These are phyloP conservation scores for Aspergillus funiculosus DNA, from an alignment of 495 filamentous ascomycete species.

Conservation along the genomic window DNA sequence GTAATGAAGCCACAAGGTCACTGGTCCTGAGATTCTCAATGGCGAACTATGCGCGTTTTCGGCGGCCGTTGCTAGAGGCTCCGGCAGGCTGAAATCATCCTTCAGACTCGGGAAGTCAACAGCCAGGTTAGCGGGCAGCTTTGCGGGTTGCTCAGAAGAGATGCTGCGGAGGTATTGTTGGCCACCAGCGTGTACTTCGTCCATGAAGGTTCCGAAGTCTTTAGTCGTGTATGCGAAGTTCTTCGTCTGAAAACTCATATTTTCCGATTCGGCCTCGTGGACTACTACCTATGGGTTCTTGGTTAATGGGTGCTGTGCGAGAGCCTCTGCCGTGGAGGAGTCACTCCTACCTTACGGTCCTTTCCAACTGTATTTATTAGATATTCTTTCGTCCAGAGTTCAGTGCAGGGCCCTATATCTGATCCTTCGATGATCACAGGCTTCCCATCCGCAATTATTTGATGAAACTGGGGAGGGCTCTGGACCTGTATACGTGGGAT, in stretches of 20 bases:
- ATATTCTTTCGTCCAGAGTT: slow-evolving; percentile 64
- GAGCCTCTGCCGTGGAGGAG: background rate
- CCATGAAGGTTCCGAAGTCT: slow-evolving; percentile 61
- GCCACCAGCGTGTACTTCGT: slow-evolving; percentile 54
- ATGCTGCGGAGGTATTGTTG: slow-evolving; percentile 72
- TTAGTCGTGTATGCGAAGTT: slow-evolving; percentile 75
- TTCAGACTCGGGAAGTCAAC: slow-evolving; percentile 66
- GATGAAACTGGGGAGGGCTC: slow-evolving; percentile 50
- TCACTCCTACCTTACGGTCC: slow-evolving; percentile 53
- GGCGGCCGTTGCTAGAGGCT: slow-evolving; percentile 51
- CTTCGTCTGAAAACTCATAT: slow-evolving; percentile 75
- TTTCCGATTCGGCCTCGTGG: slow-evolving; percentile 56
- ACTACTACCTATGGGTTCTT: slow-evolving; percentile 54
- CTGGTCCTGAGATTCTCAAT: slow-evolving; percentile 71
- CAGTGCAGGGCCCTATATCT: slow-evolving; percentile 60
- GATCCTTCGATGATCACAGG: slow-evolving; percentile 62
- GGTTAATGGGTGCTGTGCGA: slow-evolving; percentile 8
- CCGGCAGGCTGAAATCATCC: slow-evolving; percentile 64
- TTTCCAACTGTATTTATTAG: slow-evolving; percentile 58
- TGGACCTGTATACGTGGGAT: slow-evolving; percentile 49
- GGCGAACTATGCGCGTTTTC: slow-evolving; percentile 72
- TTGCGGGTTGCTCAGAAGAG: slow-evolving; percentile 59
- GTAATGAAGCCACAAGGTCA: slow-evolving; percentile 90
- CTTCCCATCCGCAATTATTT: slow-evolving; percentile 49
- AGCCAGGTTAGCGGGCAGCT: slow-evolving; percentile 59